Percentiles rank a stretch among this genome's conserved stretches.
These are phyloP conservation scores for Ceratocystis cubensis DNA, from an alignment of 2,329 filamentous ascomycete genomes.

Conservation along the genomic window DNA sequence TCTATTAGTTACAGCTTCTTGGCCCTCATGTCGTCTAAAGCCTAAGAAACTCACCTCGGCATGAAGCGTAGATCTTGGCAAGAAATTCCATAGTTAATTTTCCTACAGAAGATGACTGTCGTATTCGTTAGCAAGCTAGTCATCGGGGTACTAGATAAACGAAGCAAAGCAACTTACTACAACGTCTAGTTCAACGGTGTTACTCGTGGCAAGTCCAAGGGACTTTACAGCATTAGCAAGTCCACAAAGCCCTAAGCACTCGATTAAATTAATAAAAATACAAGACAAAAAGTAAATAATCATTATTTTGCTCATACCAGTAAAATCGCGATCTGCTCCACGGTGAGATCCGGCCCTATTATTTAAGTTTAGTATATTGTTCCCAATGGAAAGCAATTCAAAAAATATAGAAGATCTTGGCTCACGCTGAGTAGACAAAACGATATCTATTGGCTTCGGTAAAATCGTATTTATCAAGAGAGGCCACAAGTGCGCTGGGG, in stretches of 20 bases:
- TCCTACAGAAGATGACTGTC: constrained; percentile 67
- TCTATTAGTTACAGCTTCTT: neutral
- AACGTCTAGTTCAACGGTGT: constrained; percentile 56
- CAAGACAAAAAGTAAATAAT: constrained; percentile 12
- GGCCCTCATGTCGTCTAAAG: neutral
- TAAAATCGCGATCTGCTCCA: constrained; percentile 34
- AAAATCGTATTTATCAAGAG: constrained; percentile 72
- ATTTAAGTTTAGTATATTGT: constrained; percentile 22
- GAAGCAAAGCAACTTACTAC: constrained; percentile 38
- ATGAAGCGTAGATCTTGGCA: constrained; percentile 40
- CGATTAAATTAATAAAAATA: constrained; percentile 21
- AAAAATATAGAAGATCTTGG: constrained; percentile 9
- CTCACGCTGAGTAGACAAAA: constrained; percentile 78
- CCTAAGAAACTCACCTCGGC: constrained; percentile 34
- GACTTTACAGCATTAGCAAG: constrained; percentile 53
- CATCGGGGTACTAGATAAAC: constrained; percentile 1
- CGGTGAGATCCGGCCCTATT: constrained; percentile 44
- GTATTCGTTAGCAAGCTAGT: neutral
- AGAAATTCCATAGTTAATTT: constrained; percentile 59
- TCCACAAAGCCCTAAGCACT: constrained; percentile 53
- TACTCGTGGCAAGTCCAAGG: constrained; percentile 47
- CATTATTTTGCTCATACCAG: constrained; percentile 27
- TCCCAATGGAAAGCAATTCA: neutral
- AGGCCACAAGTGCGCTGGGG: constrained; percentile 50
- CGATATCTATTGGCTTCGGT: constrained; percentile 55